phyloP scores from a whole-genome alignment of 352 stramenopile genomes.

The Phytophthora gonapodyides region DNA sequence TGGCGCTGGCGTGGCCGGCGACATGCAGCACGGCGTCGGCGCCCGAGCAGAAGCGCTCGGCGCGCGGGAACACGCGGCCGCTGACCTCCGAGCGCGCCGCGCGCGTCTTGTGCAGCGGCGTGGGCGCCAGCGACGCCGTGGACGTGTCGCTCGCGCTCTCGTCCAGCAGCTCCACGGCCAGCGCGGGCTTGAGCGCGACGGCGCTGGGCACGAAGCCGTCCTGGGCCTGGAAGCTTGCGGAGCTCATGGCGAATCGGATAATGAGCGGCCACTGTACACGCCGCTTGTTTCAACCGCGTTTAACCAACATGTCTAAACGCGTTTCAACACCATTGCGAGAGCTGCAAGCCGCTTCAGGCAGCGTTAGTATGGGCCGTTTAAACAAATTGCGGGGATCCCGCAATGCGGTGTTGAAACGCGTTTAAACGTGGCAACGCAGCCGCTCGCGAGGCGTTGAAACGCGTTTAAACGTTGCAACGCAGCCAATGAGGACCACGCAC shows the following conservation, averaged over 20 bases:
- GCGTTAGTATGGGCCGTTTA: slow-evolving; percentile 6
- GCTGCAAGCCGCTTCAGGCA: too few relatives aligned
- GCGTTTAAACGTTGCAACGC: too few relatives aligned
- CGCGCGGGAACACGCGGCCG: slow-evolving; percentile 40
- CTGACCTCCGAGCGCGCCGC: slow-evolving; percentile 29
- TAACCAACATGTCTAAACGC: too few relatives aligned
- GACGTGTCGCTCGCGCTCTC: slow-evolving; percentile 35
- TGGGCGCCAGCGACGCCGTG: slow-evolving; percentile 31
- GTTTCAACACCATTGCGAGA: too few relatives aligned
- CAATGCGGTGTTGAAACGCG: too few relatives aligned
- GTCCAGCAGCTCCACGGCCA: slow-evolving; percentile 31
- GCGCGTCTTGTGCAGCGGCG: slow-evolving; percentile 19
- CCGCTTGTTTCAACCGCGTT: too few relatives aligned
- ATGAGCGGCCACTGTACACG: too few relatives aligned
- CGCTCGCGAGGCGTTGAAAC: slow-evolving; percentile 16
- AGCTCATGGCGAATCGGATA: slow-evolving; percentile 15
- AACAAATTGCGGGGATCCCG: slow-evolving; percentile 6
- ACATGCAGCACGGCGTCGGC: slow-evolving; percentile 60
- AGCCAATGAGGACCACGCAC: slow-evolving; percentile 9
- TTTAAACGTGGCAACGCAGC: slow-evolving; percentile 14
- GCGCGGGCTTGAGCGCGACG: slow-evolving; percentile 10
- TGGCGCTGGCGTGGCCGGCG: slow-evolving; percentile 59
- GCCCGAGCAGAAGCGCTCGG: slow-evolving; percentile 61
- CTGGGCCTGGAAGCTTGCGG: slow-evolving; percentile 41
- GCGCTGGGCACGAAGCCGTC: slow-evolving; percentile 23